Percentiles rank a stretch among this genome's conserved stretches.
Evolutionary conservation across 352 stramenopile species (phyloP).

Genomic region (Phytophthora macrochlamydospora): DNA sequence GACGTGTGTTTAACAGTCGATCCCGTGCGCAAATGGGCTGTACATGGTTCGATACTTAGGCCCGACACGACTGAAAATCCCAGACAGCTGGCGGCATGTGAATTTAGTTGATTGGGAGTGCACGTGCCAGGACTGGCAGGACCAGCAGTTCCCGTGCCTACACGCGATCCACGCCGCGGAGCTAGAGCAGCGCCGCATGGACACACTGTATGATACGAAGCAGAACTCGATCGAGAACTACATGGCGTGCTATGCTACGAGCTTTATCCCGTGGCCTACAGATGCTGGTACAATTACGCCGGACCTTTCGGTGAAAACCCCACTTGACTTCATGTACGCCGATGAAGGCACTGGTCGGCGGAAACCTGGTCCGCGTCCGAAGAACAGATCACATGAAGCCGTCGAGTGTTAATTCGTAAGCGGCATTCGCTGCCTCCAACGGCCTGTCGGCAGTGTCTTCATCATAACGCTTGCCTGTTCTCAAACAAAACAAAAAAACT

Average conservation of each 20-base stretch:
- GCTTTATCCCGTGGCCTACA: conserved; percentile 69
- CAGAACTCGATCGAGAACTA: conserved; percentile 76
- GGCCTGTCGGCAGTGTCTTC: no score
- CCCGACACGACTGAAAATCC: conserved; percentile 51
- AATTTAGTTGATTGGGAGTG: conserved; percentile 80
- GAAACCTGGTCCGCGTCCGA: conserved; percentile 67
- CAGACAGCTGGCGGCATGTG: conserved; percentile 81
- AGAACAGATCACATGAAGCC: conserved; percentile 22
- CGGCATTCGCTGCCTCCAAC: background rate
- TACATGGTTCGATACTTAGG: conserved; percentile 82
- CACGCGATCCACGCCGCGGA: conserved; percentile 78
- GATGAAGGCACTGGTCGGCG: conserved; percentile 53
- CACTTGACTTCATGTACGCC: conserved; percentile 67
- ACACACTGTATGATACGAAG: conserved; percentile 73
- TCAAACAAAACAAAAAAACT: no score
- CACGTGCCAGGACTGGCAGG: conserved; percentile 83
- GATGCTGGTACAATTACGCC: conserved; percentile 49
- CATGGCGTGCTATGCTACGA: conserved; percentile 56
- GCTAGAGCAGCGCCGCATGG: conserved; percentile 71
- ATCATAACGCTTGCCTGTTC: no score
- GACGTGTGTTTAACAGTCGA: conserved; percentile 46
- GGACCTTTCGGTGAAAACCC: conserved; percentile 61
- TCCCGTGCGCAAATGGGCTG: conserved; percentile 76
- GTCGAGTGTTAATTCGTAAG: background rate
- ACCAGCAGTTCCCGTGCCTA: conserved; percentile 77